Conservation (phyloP, 768 basidiomycete genomes). For the Leccinum sublutescens region DNA sequence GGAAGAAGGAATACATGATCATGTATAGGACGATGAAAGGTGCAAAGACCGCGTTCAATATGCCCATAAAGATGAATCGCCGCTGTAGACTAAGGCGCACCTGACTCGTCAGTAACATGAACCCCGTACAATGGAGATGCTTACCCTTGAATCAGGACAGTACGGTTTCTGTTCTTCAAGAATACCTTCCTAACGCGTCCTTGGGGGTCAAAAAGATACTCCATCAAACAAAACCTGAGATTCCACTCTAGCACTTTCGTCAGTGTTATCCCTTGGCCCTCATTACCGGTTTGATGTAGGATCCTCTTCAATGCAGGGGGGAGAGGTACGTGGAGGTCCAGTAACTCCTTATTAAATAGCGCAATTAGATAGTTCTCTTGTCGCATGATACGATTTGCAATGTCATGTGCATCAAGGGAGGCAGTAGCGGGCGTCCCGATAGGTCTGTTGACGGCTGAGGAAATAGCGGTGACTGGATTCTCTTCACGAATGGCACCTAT, state of each 20-base stretch:
- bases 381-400: slow-evolving; percentile 96
- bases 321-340: slow-evolving; percentile 84
- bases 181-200: slow-evolving; percentile 92
- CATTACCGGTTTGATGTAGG: slow-evolving; percentile 41
- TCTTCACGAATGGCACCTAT: slow-evolving; percentile 89
- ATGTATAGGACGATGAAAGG: slow-evolving; percentile 97
- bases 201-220: slow-evolving; percentile 88
- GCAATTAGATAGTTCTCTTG: slow-evolving; percentile 99
- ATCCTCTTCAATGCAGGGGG: slow-evolving; percentile 58
- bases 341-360: slow-evolving; percentile 92
- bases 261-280: slow-evolving; percentile 73
- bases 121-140: slow-evolving; percentile 22
- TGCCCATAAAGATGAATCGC: slow-evolving; percentile 95
- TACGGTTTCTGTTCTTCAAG: slow-evolving; percentile 78
- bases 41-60: slow-evolving; percentile 91
- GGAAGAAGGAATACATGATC: slow-evolving; percentile 98
- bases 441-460: slow-evolving; percentile 51
- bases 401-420: slow-evolving; percentile 95
- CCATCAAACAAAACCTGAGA: slow-evolving; percentile 90
- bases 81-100: slow-evolving; percentile 57
- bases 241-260: slow-evolving; percentile 98
- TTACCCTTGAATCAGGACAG: slow-evolving; percentile 80
- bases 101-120: slow-evolving; percentile 1
- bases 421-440: slow-evolving; percentile 68
- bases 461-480: slow-evolving; percentile 88